Conservation (phyloP, 345 rosid genomes). For the Lepidium didymum region DNA sequence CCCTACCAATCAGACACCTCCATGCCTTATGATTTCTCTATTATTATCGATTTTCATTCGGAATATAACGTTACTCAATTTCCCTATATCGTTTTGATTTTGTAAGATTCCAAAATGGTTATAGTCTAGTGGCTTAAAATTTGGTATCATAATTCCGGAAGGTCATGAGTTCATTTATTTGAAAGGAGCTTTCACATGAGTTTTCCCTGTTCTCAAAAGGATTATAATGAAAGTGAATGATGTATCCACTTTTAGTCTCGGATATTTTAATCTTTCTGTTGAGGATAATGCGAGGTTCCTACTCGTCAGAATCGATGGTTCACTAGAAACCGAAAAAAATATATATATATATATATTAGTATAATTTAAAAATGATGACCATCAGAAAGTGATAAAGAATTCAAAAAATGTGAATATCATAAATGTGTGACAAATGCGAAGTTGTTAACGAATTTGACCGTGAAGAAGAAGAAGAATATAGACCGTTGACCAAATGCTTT, state of each 20-base stretch:
- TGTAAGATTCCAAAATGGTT: too few species aligned
- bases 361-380: not conserved
- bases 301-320: too few species aligned
- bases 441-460: conserved; percentile 8
- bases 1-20: conserved; percentile 30
- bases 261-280: too few species aligned
- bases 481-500: not conserved
- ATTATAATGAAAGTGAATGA: too few species aligned
- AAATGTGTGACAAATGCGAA: conserved; percentile 3
- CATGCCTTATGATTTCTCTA: conserved; percentile 28
- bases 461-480: not conserved
- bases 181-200: too few species aligned
- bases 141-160: too few species aligned
- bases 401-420: not conserved
- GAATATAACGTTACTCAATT: not conserved
- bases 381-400: not conserved
- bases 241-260: too few species aligned
- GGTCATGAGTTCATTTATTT: too few species aligned
- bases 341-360: not conserved
- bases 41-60: not conserved
- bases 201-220: too few species aligned
- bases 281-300: too few species aligned
- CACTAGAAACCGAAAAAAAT: too few species aligned
- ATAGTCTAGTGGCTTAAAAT: too few species aligned
- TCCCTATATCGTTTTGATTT: not conserved